Conservation (phyloP, 139 green algal species). For the Chlorella ohadii region DNA sequence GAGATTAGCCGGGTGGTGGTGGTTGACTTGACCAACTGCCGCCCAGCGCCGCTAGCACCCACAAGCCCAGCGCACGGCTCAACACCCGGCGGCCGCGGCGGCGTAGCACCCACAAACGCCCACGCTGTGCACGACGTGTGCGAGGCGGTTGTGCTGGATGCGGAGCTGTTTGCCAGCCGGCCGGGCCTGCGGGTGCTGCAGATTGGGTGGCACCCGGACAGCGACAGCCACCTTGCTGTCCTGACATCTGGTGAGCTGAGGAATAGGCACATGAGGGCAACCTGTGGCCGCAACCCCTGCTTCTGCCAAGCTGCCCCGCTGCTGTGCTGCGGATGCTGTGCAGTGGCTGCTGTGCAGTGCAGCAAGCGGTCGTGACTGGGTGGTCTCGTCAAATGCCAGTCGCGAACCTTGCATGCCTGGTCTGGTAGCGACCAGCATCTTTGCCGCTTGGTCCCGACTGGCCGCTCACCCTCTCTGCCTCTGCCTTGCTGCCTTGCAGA, state of each 20-base stretch:
- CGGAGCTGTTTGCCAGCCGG: constrained; percentile 37
- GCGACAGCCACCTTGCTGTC: constrained; percentile 56
- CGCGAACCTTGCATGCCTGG: too few relatives aligned
- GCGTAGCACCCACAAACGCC: background rate
- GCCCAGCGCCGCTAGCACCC: background rate
- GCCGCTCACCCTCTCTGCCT: too few relatives aligned
- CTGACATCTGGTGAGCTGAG: constrained; percentile 38
- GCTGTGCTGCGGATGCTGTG: too few relatives aligned
- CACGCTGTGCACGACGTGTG: constrained; percentile 1
- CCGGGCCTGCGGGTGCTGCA: constrained; percentile 57
- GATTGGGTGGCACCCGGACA: constrained; percentile 54
- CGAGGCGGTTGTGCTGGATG: constrained; percentile 39
- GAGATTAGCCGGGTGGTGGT: constrained; percentile 32
- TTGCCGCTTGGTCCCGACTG: too few relatives aligned
- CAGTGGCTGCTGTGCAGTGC: too few relatives aligned
- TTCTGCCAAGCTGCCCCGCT: too few relatives aligned
- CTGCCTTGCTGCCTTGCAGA: constrained; percentile 8
- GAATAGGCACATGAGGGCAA: too few relatives aligned
- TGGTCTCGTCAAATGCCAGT: too few relatives aligned
- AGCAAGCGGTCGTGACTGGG: too few relatives aligned
- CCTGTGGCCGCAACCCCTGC: too few relatives aligned
- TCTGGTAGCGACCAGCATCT: too few relatives aligned
- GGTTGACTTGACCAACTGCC: constrained; percentile 32
- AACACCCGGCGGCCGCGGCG: background rate
- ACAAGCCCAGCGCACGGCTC: background rate